Percentiles rank a stretch among this genome's conserved stretches.
Conservation (phyloP, 2,329 filamentous ascomycete genomes). For the Alternaria panax region DNA sequence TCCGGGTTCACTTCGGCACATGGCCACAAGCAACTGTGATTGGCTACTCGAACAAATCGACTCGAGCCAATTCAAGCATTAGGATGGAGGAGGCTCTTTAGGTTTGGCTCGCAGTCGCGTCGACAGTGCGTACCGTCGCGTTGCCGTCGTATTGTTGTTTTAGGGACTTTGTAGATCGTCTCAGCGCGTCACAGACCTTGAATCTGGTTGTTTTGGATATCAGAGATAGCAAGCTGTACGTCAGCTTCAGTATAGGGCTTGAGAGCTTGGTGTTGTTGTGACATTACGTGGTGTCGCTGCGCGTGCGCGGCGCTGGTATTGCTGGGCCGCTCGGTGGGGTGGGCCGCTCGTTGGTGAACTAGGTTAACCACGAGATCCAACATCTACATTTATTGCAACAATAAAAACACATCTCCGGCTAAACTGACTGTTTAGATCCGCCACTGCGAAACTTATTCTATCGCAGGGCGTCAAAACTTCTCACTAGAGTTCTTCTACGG, state of each 20-base stretch:
- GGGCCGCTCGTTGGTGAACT: neutral
- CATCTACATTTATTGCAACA: too few species aligned
- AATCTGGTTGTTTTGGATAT: slow-evolving; percentile 1
- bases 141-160: neutral
- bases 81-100: slow-evolving; percentile 22
- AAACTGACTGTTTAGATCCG: too few species aligned
- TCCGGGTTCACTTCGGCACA: too few species aligned
- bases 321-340: neutral
- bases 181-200: slow-evolving; percentile 3
- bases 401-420: too few species aligned
- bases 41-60: too few species aligned
- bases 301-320: neutral
- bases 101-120: slow-evolving; percentile 23
- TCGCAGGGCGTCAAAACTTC: too few species aligned
- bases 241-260: slow-evolving; percentile 7
- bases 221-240: slow-evolving; percentile 10
- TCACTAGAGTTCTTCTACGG: too few species aligned
- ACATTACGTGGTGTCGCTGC: slow-evolving; percentile 5
- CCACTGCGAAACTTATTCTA: too few species aligned
- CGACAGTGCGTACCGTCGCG: neutral
- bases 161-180: slow-evolving; percentile 6
- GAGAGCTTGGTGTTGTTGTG: slow-evolving; percentile 3
- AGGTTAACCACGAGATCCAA: too few species aligned
- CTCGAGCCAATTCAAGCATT: too few species aligned
- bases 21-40: too few species aligned